Evolutionary conservation across 2,329 filamentous ascomycete genomes (phyloP), one percentile per base, ranked within the genome.

Genomic region (Xylariales sp.): DNA sequence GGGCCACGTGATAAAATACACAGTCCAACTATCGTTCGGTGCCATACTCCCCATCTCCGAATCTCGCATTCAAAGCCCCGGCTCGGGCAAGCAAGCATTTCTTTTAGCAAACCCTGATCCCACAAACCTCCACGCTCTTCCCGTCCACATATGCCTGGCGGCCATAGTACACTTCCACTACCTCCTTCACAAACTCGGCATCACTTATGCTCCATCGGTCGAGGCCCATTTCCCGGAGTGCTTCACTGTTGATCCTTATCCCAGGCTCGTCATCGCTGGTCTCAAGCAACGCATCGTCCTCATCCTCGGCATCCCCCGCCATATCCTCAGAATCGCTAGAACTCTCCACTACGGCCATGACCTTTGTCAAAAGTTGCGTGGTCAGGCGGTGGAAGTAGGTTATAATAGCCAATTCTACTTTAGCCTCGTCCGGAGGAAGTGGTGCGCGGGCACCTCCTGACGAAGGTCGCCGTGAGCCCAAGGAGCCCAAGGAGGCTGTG

Each of bases 361-460:
- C 57, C 4, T 76, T 73, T 1, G 71, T 70, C 16, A 91, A 62
- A 29, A 88, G 70, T 49, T 77, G 70, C 3, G 76, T 74, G 1
- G 86, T 89, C 36, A 88, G 69, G 2, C 85, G 78, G 60, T 90
- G 86, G 59, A 91, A 91, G 59, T 89, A 93, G 2, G 85, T 82
- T 38, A 90, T 85, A 35, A 88, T 76, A 28, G 82, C 77, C 43
- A 88, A 79, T 54, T 89, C 83, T 10, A 76, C 56, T 32, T 65
- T 60, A 30, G 74, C 72, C 47, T 74, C 66, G 19, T 67, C 63
- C 6, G 40, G 23, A 5, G 40, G 18, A 13, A 40, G 24, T 13
- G 49, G 42, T 6, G 52, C 52, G 4, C 51, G 52, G 5, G 39
- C 46, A 5, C 41, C 40, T 1, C 43, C 35, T 0, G 53, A 46